Evolutionary conservation across 75 land plant species (phyloP).

Genomic region (Selaginella moellendorffii): DNA sequence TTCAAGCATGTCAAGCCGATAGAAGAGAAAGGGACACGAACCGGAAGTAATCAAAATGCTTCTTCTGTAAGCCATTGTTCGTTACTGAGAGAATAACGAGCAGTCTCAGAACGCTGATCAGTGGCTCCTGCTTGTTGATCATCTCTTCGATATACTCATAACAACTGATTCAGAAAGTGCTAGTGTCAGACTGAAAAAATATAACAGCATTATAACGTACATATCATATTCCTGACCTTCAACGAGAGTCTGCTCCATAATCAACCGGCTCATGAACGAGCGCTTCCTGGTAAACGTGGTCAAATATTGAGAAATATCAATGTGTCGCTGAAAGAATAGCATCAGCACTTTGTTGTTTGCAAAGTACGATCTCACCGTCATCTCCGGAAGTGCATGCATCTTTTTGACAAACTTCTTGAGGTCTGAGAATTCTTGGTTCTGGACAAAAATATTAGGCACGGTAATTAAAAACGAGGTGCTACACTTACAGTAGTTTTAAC

Average conservation of each 20-base stretch:
- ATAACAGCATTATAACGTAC: conserved; percentile 21
- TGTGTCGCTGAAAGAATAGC: conserved; percentile 42
- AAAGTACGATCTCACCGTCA: conserved; percentile 44
- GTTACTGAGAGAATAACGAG: conserved; percentile 74
- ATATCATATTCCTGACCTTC: conserved; percentile 79
- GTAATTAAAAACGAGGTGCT: conserved; percentile 2
- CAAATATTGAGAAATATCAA: conserved; percentile 69
- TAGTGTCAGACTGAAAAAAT: background rate
- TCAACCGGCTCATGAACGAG: conserved; percentile 65
- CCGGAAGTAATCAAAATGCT: conserved; percentile 89
- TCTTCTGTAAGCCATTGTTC: conserved; percentile 76
- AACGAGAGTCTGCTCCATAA: conserved; percentile 83
- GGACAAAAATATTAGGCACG: conserved; percentile 15
- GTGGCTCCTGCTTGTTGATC: conserved; percentile 94
- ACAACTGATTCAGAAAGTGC: conserved; percentile 38
- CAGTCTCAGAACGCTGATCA: conserved; percentile 63
- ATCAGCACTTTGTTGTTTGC: background rate
- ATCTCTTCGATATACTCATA: conserved; percentile 86
- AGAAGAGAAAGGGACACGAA: conserved; percentile 11
- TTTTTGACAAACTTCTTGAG: conserved; percentile 93
- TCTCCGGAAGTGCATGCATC: conserved; percentile 87
- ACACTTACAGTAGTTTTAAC: conserved; percentile 52
- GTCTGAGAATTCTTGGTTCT: conserved; percentile 73
- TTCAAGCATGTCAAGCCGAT: background rate
- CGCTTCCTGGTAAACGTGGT: conserved; percentile 63